Conservation (phyloP, 2,329 filamentous ascomycete genomes). For the Diaporthe helianthi region DNA sequence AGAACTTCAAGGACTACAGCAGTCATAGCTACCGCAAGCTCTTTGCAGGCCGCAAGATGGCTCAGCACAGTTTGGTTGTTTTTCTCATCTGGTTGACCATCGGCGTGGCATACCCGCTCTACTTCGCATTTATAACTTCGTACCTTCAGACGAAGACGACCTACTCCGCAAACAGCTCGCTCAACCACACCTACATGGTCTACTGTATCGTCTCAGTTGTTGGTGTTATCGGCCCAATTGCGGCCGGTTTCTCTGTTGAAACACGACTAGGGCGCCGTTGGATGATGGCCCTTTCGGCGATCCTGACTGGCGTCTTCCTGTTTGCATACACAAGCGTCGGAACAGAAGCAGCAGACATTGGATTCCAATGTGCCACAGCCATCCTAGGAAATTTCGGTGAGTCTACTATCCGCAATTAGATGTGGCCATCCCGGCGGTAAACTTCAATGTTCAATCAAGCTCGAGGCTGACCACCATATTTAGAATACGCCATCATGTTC, state of each 20-base stretch:
- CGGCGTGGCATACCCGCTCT: conserved; percentile 55
- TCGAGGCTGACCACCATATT: background rate
- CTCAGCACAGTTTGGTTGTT: conserved; percentile 45
- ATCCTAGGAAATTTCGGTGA: conserved; percentile 52
- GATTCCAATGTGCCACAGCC: conserved; percentile 52
- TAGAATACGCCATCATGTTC: conserved; percentile 49
- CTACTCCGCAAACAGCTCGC: conserved; percentile 38
- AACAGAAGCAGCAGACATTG: conserved; percentile 46
- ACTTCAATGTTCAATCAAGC: no score
- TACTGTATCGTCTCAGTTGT: conserved; percentile 48
- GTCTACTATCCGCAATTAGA: conserved; percentile 25
- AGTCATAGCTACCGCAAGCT: conserved; percentile 43
- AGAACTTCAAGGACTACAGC: conserved; percentile 42
- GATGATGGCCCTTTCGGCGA: conserved; percentile 53
- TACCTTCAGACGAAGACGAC: conserved; percentile 50
- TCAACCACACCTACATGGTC: conserved; percentile 45
- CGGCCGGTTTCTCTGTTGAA: conserved; percentile 49
- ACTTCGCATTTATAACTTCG: conserved; percentile 54
- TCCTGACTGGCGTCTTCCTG: conserved; percentile 54
- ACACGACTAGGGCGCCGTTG: conserved; percentile 50
- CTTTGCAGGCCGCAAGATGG: conserved; percentile 44
- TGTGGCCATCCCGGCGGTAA: background rate
- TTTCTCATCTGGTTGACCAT: conserved; percentile 54
- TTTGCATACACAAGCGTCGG: conserved; percentile 53
- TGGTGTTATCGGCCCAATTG: conserved; percentile 50